These are phyloP conservation scores for Ustilago trichophora DNA, from an alignment of 1,284 basidiomycete species.

Conservation along the genomic window DNA sequence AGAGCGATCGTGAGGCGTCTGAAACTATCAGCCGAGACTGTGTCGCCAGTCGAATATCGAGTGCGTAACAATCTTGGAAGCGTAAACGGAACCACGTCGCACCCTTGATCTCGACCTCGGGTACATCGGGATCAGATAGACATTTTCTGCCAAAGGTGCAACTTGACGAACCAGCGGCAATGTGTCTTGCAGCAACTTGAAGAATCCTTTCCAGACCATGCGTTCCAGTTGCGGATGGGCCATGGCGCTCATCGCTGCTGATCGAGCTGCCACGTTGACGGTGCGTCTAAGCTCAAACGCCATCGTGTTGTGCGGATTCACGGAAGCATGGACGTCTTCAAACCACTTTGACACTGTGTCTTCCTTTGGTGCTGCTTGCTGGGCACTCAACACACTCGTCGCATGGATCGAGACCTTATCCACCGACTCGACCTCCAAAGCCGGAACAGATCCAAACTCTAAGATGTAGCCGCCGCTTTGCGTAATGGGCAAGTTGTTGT, in stretches of 20 bases:
- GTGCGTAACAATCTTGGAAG: conserved; percentile 77
- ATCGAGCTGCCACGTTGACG: conserved; percentile 69
- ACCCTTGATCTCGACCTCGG: conserved; percentile 76
- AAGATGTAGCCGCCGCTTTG: conserved; percentile 37
- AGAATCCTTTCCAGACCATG: conserved; percentile 40
- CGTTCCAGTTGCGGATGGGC: conserved; percentile 20
- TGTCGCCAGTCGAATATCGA: conserved; percentile 79
- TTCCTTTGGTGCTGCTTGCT: conserved; percentile 70
- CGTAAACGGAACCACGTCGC: conserved; percentile 81
- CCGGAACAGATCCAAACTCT: conserved; percentile 41
- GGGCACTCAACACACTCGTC: too few relatives aligned
- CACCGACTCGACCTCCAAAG: not conserved
- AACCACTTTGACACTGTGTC: conserved; percentile 79
- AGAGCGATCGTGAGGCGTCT: conserved; percentile 39
- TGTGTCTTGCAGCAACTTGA: conserved; percentile 72
- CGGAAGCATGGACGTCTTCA: conserved; percentile 72
- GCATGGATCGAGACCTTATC: conserved; percentile 69
- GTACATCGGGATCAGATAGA: conserved; percentile 63
- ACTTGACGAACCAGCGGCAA: conserved; percentile 77
- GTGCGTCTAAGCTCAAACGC: conserved; percentile 42
- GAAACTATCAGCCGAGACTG: conserved; percentile 68
- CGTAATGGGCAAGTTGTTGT: conserved; percentile 9
- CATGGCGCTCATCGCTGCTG: conserved; percentile 64
- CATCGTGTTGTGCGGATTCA: conserved; percentile 35
- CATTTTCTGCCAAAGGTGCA: conserved; percentile 72